Evolutionary conservation across 352 stramenopile species (phyloP).

Genomic region (Phytophthora hibernalis): DNA sequence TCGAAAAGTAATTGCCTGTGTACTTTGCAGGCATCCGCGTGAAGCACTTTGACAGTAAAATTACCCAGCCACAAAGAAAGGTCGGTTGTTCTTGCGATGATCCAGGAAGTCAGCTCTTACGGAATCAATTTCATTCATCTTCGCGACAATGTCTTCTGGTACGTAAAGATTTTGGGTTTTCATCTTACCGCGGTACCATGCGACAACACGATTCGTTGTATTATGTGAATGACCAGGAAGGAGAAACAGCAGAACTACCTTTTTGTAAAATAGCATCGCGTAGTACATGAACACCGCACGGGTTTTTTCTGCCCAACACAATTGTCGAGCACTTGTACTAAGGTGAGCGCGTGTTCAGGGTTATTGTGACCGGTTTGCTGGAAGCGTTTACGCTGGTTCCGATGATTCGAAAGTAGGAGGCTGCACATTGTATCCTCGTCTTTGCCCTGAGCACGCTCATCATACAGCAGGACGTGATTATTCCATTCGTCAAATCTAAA

Average conservation of each 20-base stretch:
- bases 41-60: slow-evolving; percentile 6
- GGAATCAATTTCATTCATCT: slow-evolving; percentile 6
- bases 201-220: slow-evolving; percentile 3
- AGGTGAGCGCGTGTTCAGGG: not conserved
- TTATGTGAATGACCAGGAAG: slow-evolving; percentile 15
- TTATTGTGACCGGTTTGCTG: not conserved
- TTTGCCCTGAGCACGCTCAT: slow-evolving; percentile 11
- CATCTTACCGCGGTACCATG: slow-evolving; percentile 2
- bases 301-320: slow-evolving; percentile 23
- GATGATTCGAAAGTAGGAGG: slow-evolving; percentile 4
- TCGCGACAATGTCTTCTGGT: not conserved
- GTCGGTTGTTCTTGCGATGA: not conserved
- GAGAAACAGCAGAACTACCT: slow-evolving; percentile 11
- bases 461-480: slow-evolving; percentile 13
- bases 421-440: slow-evolving; percentile 5
- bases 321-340: slow-evolving; percentile 11
- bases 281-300: slow-evolving; percentile 16
- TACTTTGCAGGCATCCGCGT: not conserved
- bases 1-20: slow-evolving; percentile 19
- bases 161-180: slow-evolving; percentile 2
- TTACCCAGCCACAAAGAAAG: slow-evolving; percentile 13
- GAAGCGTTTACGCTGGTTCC: not conserved
- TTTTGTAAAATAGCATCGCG: slow-evolving; percentile 20
- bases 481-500: slow-evolving; percentile 8
- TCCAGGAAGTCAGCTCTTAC: slow-evolving; percentile 5